These are phyloP conservation scores for Colletotrichum sp. DNA, from an alignment of 2,329 filamentous ascomycete species.

Conservation along the genomic window DNA sequence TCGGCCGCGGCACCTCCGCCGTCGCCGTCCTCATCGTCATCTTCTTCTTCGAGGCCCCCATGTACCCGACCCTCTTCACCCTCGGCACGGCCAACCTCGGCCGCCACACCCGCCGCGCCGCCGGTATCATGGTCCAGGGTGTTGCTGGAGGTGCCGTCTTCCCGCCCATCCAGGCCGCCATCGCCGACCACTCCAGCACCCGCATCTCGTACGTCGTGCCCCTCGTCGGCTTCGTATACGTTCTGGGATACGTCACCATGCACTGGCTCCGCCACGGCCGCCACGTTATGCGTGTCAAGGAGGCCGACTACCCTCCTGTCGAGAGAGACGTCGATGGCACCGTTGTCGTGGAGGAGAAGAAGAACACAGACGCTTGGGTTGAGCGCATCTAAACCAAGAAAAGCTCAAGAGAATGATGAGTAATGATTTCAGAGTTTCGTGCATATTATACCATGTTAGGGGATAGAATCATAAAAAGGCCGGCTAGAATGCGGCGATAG, in stretches of 20 bases:
- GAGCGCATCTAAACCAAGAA: neutral
- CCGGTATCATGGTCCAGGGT: slow-evolving; percentile 62
- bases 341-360: neutral
- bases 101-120: slow-evolving; percentile 77
- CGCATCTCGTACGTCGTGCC: slow-evolving; percentile 48
- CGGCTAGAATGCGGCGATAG: neutral
- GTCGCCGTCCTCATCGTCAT: slow-evolving; percentile 60
- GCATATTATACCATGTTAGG: neutral
- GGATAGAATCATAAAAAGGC: neutral
- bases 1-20: slow-evolving; percentile 51
- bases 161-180: slow-evolving; percentile 56
- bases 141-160: slow-evolving; percentile 62
- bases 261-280: slow-evolving; percentile 36
- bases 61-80: slow-evolving; percentile 64
- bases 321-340: slow-evolving; percentile 1
- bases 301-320: slow-evolving; percentile 23
- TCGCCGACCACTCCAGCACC: slow-evolving; percentile 41
- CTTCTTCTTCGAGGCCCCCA: slow-evolving; percentile 62
- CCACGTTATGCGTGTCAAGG: slow-evolving; percentile 34
- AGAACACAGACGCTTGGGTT: neutral
- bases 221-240: slow-evolving; percentile 45
- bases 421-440: neutral
- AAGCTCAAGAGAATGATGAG: neutral
- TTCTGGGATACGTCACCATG: slow-evolving; percentile 31
- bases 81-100: slow-evolving; percentile 66